Percentiles rank a stretch among this genome's conserved stretches.
Evolutionary conservation across 768 basidiomycete species (phyloP).

Genomic region (Basidioascus undulatus): DNA sequence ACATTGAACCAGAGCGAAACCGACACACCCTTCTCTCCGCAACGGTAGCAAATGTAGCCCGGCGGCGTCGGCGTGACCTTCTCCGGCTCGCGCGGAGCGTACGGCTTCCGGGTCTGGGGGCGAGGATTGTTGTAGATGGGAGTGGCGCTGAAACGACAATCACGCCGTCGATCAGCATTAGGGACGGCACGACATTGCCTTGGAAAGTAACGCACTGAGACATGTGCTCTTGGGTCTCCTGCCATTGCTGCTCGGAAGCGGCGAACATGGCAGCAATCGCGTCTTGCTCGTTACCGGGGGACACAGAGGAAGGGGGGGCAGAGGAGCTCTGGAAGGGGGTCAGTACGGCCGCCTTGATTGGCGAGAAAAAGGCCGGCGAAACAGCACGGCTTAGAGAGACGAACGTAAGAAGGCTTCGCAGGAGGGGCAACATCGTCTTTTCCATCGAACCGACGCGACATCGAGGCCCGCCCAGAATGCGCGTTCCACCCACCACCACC

Average conservation of each 20-base stretch:
- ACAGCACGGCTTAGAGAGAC: not conserved
- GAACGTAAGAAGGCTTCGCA: slow-evolving; percentile 8
- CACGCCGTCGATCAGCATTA: slow-evolving; percentile 24
- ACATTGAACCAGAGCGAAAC: too few relatives aligned
- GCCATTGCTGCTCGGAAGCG: slow-evolving; percentile 82
- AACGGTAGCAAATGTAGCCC: slow-evolving; percentile 95
- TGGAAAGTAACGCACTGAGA: slow-evolving; percentile 52
- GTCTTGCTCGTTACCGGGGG: slow-evolving; percentile 44
- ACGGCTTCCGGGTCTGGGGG: slow-evolving; percentile 26
- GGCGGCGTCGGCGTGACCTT: slow-evolving; percentile 63
- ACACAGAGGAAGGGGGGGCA: not conserved
- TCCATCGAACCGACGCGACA: slow-evolving; percentile 75
- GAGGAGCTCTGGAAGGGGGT: not conserved
- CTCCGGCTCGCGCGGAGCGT: slow-evolving; percentile 25
- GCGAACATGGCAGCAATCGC: slow-evolving; percentile 97
- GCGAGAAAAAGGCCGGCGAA: too few relatives aligned
- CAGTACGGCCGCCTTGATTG: too few relatives aligned
- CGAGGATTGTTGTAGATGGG: slow-evolving; percentile 29
- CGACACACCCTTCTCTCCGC: slow-evolving; percentile 67
- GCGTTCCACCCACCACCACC: slow-evolving; percentile 1
- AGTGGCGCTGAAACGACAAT: slow-evolving; percentile 23
- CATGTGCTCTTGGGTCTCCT: slow-evolving; percentile 99
- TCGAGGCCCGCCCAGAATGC: too few relatives aligned
- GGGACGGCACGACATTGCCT: slow-evolving; percentile 16
- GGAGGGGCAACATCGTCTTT: slow-evolving; percentile 36